Percentiles rank a stretch among this genome's conserved stretches.
Evolutionary conservation across 148 eudicot genomes (phyloP).

Genomic region (Rhododendron mucronatum): DNA sequence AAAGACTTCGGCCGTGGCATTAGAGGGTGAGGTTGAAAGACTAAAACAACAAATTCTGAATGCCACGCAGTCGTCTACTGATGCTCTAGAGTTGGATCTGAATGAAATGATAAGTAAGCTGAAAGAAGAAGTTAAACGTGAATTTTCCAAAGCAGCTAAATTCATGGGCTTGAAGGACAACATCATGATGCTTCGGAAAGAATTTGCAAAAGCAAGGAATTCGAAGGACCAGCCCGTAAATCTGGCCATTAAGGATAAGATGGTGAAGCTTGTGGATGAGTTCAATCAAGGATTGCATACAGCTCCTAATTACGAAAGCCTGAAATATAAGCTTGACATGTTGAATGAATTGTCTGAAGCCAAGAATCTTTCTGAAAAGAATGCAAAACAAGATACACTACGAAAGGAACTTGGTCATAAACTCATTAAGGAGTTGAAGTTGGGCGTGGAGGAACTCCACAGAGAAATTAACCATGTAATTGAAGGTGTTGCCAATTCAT

Average conservation of each 20-base stretch:
- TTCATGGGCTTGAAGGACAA: conserved; percentile 59
- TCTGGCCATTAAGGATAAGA: conserved; percentile 43
- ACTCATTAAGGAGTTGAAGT: conserved; percentile 44
- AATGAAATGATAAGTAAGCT: conserved; percentile 60
- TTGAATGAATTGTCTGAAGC: conserved; percentile 58
- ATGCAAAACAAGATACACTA: conserved; percentile 30
- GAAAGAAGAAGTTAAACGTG: conserved; percentile 56
- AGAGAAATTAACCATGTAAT: conserved; percentile 48
- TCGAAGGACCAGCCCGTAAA: conserved; percentile 44
- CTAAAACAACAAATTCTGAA: conserved; percentile 55
- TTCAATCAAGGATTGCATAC: conserved; percentile 36
- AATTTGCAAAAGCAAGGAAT: conserved; percentile 59
- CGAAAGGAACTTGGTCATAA: conserved; percentile 46
- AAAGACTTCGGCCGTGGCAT: conserved; percentile 41
- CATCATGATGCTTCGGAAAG: conserved; percentile 45
- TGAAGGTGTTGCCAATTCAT: conserved; percentile 52
- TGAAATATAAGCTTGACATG: conserved; percentile 59
- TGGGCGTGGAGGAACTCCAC: conserved; percentile 38
- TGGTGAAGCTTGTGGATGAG: conserved; percentile 57
- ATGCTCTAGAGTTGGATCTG: conserved; percentile 40
- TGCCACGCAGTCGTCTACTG: conserved; percentile 41
- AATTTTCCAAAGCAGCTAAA: conserved; percentile 61
- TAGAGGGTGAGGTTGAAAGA: conserved; percentile 68
- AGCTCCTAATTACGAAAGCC: conserved; percentile 66
- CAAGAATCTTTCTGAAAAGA: conserved; percentile 41